Evolutionary conservation across 768 basidiomycete genomes (phyloP).

Genomic region (Panellus pusillus): DNA sequence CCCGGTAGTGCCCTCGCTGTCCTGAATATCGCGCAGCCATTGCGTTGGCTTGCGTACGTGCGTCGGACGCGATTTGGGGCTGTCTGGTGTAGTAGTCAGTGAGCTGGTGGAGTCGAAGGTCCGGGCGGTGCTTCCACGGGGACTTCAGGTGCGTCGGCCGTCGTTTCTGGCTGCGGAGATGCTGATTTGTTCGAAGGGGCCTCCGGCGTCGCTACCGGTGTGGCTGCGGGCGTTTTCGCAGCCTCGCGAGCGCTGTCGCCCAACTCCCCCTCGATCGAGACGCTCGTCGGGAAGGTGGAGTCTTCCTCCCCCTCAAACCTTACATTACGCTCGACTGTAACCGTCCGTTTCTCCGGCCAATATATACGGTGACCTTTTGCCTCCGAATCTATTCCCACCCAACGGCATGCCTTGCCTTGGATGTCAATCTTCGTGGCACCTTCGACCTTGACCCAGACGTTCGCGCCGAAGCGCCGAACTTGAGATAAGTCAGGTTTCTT

Average conservation of each 20-base stretch:
- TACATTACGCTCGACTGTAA: conserved; percentile 20
- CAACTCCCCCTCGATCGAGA: conserved; percentile 20
- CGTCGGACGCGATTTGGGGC: no score
- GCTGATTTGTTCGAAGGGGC: no score
- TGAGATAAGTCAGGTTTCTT: neutral
- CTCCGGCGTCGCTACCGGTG: no score
- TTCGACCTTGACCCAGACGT: conserved; percentile 2
- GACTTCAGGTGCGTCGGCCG: neutral
- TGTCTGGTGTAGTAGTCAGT: neutral
- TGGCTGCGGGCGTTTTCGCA: neutral
- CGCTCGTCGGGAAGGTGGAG: neutral
- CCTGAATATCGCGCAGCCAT: neutral
- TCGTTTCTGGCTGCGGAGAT: neutral
- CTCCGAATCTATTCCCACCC: conserved; percentile 14
- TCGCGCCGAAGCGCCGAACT: neutral
- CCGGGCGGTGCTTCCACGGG: neutral
- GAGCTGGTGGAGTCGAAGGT: neutral
- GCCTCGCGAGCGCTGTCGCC: neutral
- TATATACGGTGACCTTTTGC: conserved; percentile 22
- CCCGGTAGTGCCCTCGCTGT: neutral
- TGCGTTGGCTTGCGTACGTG: neutral
- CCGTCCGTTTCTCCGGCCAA: conserved; percentile 18
- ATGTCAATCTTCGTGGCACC: conserved; percentile 10
- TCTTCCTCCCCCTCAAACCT: conserved; percentile 6
- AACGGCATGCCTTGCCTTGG: conserved; percentile 8